Conservation (phyloP, 495 filamentous ascomycete species). For the Annulohypoxylon stygium region DNA sequence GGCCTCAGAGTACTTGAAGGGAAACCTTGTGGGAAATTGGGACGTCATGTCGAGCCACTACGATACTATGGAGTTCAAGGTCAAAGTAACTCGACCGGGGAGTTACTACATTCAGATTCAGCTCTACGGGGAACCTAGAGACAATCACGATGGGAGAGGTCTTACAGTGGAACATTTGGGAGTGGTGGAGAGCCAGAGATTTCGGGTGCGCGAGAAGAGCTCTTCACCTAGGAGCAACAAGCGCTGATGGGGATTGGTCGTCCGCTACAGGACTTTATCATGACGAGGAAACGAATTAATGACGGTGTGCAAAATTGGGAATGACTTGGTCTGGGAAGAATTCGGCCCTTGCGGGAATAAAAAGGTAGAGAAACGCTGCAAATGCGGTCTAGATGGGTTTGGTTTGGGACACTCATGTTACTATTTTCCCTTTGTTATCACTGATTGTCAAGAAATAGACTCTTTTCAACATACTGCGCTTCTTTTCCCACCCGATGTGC, state of each 20-base stretch:
- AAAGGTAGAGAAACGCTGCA: neutral
- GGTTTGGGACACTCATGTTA: neutral
- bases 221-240: neutral
- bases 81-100: conserved; percentile 19
- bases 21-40: conserved; percentile 34
- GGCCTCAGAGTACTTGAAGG: conserved; percentile 16
- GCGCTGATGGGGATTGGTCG: neutral
- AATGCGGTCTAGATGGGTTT: neutral
- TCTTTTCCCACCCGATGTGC: neutral
- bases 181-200: conserved; percentile 24
- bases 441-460: neutral
- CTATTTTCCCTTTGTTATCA: neutral
- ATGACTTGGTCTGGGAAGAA: neutral
- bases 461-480: neutral
- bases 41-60: neutral
- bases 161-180: conserved; percentile 34
- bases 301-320: conserved; percentile 5
- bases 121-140: conserved; percentile 29
- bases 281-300: neutral
- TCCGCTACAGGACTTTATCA: neutral
- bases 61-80: conserved; percentile 32
- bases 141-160: conserved; percentile 1
- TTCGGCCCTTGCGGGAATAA: neutral
- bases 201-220: conserved; percentile 21
- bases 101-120: conserved; percentile 25